Conservation (phyloP, 495 filamentous ascomycete species). For the Talaromyces adpressus region DNA sequence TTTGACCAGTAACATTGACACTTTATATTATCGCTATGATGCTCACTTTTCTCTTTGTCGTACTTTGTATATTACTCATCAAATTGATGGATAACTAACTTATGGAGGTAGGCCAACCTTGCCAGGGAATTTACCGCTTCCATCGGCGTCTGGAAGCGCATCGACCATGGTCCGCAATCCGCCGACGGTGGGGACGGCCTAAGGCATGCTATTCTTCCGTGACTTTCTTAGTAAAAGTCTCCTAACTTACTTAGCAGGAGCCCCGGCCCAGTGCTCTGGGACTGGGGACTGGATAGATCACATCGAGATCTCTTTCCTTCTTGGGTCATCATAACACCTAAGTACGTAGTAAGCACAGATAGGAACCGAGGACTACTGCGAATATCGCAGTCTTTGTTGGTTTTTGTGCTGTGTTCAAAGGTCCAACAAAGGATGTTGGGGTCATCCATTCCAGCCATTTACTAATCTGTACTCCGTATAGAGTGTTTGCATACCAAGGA, state of each 20-base stretch:
- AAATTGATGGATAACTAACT: not conserved
- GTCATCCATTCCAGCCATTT: not conserved
- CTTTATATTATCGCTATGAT: not conserved
- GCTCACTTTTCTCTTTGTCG: not conserved
- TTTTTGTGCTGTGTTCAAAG: not conserved
- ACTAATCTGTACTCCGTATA: not conserved
- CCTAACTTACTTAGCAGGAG: not conserved
- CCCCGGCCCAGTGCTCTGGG: not conserved
- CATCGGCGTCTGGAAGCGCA: slow-evolving; percentile 3
- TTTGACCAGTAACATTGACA: not conserved
- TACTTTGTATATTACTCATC: too few relatives aligned
- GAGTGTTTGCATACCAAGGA: not conserved
- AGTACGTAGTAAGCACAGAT: not conserved
- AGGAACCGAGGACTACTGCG: not conserved
- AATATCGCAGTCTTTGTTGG: not conserved
- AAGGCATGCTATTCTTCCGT: not conserved
- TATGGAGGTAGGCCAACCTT: not conserved
- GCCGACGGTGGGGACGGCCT: not conserved
- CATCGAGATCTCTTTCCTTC: not conserved
- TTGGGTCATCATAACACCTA: not conserved
- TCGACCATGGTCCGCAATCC: slow-evolving; percentile 2
- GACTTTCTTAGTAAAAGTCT: not conserved
- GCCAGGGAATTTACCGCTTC: not conserved
- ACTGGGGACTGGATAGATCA: not conserved
- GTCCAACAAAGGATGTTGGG: not conserved